phyloP scores from a whole-genome alignment of 2,329 filamentous ascomycete species.

The Apiospora arundinis region DNA sequence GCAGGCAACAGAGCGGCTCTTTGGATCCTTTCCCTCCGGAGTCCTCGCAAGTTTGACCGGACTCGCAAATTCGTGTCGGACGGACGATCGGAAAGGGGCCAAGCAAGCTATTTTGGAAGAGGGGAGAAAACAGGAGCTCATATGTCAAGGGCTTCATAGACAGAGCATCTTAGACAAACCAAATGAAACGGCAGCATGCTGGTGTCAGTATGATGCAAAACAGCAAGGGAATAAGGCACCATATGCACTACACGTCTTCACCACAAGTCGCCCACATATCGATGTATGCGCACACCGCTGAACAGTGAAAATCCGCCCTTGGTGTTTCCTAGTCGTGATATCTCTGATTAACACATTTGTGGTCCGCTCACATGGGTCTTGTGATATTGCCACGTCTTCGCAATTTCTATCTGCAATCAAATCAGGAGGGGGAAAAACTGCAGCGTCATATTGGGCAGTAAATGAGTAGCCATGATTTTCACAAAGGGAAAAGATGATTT shows the following conservation, averaged over 20 bases:
- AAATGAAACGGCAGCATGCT: not conserved
- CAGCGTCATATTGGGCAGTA: too few species aligned
- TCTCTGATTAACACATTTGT: too few species aligned
- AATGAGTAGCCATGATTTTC: too few species aligned
- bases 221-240: not conserved
- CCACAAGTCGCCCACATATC: not conserved
- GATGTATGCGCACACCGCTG: too few species aligned
- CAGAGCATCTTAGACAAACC: not conserved
- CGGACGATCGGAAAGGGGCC: not conserved
- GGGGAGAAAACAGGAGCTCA: not conserved
- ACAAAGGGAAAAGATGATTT: not conserved
- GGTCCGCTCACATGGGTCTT: too few species aligned
- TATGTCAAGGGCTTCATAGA: not conserved
- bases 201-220: not conserved
- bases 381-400: not conserved
- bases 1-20: not conserved
- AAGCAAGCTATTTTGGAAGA: not conserved
- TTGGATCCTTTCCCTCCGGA: not conserved
- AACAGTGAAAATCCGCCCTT: too few species aligned
- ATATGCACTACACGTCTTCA: not conserved
- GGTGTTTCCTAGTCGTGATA: too few species aligned
- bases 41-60: not conserved
- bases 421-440: too few species aligned
- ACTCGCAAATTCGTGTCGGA: not conserved
- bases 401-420: not conserved